Percentiles rank a stretch among this genome's conserved stretches.
Conservation (phyloP, 495 filamentous ascomycete species). For the Hypoxylon lienhwacheense region DNA sequence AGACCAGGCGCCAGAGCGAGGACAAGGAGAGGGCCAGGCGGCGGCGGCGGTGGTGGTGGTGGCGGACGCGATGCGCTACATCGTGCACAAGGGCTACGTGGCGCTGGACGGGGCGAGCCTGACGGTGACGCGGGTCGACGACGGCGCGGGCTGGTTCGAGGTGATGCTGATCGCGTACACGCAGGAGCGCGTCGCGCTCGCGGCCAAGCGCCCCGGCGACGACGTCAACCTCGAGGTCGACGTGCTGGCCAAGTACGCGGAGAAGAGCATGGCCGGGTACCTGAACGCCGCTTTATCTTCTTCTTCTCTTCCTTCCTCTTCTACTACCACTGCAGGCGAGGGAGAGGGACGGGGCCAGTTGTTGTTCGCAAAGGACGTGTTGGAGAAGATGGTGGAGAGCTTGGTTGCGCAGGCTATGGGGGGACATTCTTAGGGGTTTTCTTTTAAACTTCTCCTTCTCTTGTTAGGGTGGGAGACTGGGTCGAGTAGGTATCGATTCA, state of each 20-base stretch:
- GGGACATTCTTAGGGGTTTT: slow-evolving; percentile 14
- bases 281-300: too few species aligned
- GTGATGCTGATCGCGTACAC: slow-evolving; percentile 99
- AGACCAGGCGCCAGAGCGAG: neutral
- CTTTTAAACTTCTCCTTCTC: too few species aligned
- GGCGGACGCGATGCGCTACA: slow-evolving; percentile 66
- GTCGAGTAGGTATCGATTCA: too few species aligned
- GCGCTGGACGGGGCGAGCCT: slow-evolving; percentile 95
- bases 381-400: slow-evolving; percentile 82
- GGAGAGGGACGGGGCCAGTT: slow-evolving; percentile 58
- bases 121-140: slow-evolving; percentile 83
- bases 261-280: slow-evolving; percentile 85
- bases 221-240: slow-evolving; percentile 97
- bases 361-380: slow-evolving; percentile 56
- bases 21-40: neutral
- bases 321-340: too few species aligned
- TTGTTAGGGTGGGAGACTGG: too few species aligned
- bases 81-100: slow-evolving; percentile 96
- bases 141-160: slow-evolving; percentile 84
- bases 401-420: slow-evolving; percentile 74
- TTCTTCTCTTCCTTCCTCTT: too few species aligned
- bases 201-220: slow-evolving; percentile 78
- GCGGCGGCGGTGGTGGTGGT: too few species aligned
- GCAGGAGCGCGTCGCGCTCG: slow-evolving; percentile 87
- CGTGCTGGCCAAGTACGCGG: slow-evolving; percentile 97